Percentiles rank a stretch among this genome's conserved stretches.
These are phyloP conservation scores for Aspergillus funiculosus DNA, from an alignment of 495 filamentous ascomycete genomes.

Conservation along the genomic window DNA sequence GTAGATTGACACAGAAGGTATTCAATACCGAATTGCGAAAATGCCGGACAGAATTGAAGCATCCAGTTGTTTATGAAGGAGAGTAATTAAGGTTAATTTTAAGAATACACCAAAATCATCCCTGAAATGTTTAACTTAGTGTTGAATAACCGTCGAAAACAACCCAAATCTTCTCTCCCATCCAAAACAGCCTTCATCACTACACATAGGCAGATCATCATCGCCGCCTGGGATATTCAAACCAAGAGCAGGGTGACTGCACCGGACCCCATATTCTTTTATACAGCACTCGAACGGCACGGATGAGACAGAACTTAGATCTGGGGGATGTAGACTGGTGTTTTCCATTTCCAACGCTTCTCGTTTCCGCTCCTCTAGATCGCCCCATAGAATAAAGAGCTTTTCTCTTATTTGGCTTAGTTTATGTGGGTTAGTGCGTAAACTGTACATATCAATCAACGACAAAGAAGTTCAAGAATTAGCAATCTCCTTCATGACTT, in stretches of 20 bases:
- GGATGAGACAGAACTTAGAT: conserved; percentile 18
- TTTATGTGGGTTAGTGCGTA: conserved; percentile 43
- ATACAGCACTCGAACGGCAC: conserved; percentile 40
- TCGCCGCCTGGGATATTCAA: conserved; percentile 12
- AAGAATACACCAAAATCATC: conserved; percentile 8
- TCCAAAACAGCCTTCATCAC: conserved; percentile 31
- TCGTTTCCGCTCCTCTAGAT: conserved; percentile 66
- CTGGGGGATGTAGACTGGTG: background rate
- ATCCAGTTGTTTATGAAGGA: too few species aligned
- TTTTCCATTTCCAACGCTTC: conserved; percentile 12
- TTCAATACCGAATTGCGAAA: too few species aligned
- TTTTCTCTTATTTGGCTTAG: conserved; percentile 57
- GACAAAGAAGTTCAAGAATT: too few species aligned
- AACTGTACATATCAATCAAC: conserved; percentile 42
- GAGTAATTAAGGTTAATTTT: too few species aligned
- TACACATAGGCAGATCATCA: conserved; percentile 23
- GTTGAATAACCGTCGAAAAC: conserved; percentile 44
- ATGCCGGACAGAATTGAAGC: too few species aligned
- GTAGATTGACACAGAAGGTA: too few species aligned
- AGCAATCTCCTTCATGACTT: too few species aligned
- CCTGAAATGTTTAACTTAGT: too few species aligned
- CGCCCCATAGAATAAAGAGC: conserved; percentile 79
- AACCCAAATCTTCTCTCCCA: conserved; percentile 50
- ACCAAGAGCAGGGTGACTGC: conserved; percentile 23
- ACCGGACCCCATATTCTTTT: conserved; percentile 49